These are phyloP conservation scores for Acacia confusa DNA, from an alignment of 306 rosid species.

Conservation along the genomic window DNA sequence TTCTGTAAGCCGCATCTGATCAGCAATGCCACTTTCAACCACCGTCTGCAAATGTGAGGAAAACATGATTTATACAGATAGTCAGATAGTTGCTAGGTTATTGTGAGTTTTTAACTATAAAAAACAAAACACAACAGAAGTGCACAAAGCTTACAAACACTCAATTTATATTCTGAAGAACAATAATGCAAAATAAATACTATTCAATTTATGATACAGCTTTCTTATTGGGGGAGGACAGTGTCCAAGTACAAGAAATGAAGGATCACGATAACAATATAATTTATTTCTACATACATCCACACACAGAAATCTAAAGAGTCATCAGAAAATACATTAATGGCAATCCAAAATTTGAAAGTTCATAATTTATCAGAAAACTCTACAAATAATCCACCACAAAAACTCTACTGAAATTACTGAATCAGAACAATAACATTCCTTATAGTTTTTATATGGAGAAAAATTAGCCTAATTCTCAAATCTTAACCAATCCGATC, in stretches of 20 bases:
- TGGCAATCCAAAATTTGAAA: background rate
- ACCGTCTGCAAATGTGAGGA: constrained; percentile 52
- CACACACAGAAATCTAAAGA: background rate
- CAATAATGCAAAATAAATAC: background rate
- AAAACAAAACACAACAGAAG: background rate
- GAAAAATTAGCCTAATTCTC: background rate
- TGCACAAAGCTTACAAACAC: background rate
- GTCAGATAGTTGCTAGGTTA: background rate
- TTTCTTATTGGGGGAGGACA: background rate
- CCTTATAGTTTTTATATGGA: background rate
- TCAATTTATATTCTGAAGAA: constrained; percentile 7
- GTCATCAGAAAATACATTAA: background rate
- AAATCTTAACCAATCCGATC: background rate
- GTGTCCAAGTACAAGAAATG: background rate
- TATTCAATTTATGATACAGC: background rate
- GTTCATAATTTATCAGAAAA: background rate
- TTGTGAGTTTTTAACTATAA: background rate
- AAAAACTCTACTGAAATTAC: background rate
- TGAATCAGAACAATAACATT: background rate
- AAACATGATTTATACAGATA: background rate
- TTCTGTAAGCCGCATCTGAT: constrained; percentile 84
- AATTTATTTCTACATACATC: background rate
- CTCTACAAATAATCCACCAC: background rate
- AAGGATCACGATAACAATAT: background rate
- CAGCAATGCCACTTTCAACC: constrained; percentile 79